These are phyloP conservation scores for Carex myosuroides DNA, from an alignment of 176 grass and related monocot species.

Conservation along the genomic window DNA sequence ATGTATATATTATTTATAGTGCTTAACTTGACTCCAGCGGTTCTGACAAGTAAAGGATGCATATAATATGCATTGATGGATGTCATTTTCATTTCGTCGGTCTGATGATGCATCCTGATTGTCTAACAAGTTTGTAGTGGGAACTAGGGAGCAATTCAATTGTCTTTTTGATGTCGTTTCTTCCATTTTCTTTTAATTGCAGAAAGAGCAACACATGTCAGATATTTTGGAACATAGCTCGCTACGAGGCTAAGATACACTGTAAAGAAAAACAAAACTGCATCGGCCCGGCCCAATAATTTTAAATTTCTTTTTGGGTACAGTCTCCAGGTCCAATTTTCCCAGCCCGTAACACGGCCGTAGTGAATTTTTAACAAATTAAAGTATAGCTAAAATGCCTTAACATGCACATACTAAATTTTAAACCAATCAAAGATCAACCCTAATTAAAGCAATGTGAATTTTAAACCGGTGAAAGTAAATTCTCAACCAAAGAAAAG, in stretches of 20 bases:
- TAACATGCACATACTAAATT: no score
- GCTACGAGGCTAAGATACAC: background rate
- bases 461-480: no score
- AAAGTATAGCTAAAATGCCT: no score
- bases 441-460: no score
- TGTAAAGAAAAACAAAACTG: background rate
- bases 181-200: background rate
- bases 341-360: background rate
- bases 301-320: background rate
- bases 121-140: background rate
- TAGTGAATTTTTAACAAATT: no score
- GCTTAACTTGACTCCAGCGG: no score
- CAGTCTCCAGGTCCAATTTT: background rate
- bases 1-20: background rate
- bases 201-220: background rate
- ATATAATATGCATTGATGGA: background rate
- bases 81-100: constrained; percentile 5
- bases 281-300: background rate
- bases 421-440: no score
- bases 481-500: no score
- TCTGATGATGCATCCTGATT: background rate
- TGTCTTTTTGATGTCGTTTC: background rate
- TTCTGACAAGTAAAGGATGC: background rate
- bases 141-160: background rate
- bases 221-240: background rate